Evolutionary conservation across 1,139 yeast species (phyloP).

Genomic region (Suhomyces bolitotheri): DNA sequence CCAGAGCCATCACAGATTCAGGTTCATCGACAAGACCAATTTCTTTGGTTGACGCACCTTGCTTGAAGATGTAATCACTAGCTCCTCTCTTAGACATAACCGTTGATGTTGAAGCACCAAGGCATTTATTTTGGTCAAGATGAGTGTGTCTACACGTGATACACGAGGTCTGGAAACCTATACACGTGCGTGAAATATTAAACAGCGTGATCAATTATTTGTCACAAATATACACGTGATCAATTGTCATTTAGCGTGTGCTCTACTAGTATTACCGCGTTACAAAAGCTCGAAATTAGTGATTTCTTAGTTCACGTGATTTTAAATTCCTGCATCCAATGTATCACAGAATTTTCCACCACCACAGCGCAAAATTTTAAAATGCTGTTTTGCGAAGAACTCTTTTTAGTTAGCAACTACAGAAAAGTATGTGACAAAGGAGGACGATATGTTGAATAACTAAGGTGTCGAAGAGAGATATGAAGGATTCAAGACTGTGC

Average conservation of each 20-base stretch:
- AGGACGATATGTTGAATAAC: too few relatives aligned
- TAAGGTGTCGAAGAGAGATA: too few relatives aligned
- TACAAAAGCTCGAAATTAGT: too few relatives aligned
- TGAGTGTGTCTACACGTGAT: conserved; percentile 2
- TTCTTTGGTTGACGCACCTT: conserved; percentile 36
- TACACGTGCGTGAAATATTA: conserved; percentile 1
- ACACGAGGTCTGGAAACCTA: conserved; percentile 5
- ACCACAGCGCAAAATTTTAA: conserved; percentile 14
- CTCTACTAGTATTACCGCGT: too few relatives aligned
- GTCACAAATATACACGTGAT: conserved; percentile 3
- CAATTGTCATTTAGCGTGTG: too few relatives aligned
- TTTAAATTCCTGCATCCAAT: conserved; percentile 3
- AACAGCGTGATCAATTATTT: not conserved
- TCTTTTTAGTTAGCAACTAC: conserved; percentile 20
- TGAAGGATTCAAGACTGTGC: too few relatives aligned
- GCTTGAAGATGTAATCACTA: conserved; percentile 50
- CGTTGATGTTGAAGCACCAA: not conserved
- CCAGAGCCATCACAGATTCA: conserved; percentile 52
- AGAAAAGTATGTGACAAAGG: conserved; percentile 20
- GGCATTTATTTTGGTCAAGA: conserved; percentile 1
- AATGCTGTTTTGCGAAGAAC: conserved; percentile 10
- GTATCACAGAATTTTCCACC: conserved; percentile 5
- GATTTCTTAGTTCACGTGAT: not conserved
- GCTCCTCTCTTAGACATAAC: conserved; percentile 70
- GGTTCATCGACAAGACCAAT: conserved; percentile 39